Evolutionary conservation across 495 filamentous ascomycete genomes (phyloP), one percentile per base, ranked within the genome.

Genomic region (Daldinia vernicosa): DNA sequence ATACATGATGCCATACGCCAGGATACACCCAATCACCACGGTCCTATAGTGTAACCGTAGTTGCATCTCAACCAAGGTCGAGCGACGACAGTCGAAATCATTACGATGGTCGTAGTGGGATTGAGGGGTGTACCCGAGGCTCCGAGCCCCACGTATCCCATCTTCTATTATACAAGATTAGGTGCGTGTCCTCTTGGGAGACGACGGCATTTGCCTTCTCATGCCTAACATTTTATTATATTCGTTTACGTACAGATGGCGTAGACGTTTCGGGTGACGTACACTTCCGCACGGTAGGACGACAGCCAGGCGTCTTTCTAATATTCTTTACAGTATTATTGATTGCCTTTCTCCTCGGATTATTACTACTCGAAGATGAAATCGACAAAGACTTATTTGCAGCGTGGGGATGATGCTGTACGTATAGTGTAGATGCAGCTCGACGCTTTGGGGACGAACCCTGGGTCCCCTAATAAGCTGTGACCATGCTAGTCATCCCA

Each of bases 401-500:
- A 22, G 39, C 71, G 71, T 74, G 71, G 71, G 67, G 67, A 74
- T 67, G 63, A 67, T 57, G 71, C 67, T 64, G 61, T 63, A 69
- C 61, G 50, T 62, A 67, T 63, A 63, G 50, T 62, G 63, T 63
- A 63, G 71, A 70, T 74, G 71, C 71, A 74, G 22, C 39, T 40
- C 32, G 63, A 74, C 71, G 67, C 40, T 74, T 74, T 67, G 28
- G 30, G 71, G 71, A 64, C 55, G 54, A 67, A 67, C 71, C 67
- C 71, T 74, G 55, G 67, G 47, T 59, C 66, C 64, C 66, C 67
- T 33, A 60, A 27, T 33, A 45, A 66, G 66, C 70, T 61, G 52
- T 63, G 63, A 61, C 58, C 51, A 74, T 74, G 71, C 71, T 63
- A 74, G 71, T 70, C 71, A 74, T 67, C 52, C 56, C 71, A 67